These are phyloP conservation scores for Leishmania amazonensis DNA, from an alignment of 208 protist genomes.

Conservation along the genomic window DNA sequence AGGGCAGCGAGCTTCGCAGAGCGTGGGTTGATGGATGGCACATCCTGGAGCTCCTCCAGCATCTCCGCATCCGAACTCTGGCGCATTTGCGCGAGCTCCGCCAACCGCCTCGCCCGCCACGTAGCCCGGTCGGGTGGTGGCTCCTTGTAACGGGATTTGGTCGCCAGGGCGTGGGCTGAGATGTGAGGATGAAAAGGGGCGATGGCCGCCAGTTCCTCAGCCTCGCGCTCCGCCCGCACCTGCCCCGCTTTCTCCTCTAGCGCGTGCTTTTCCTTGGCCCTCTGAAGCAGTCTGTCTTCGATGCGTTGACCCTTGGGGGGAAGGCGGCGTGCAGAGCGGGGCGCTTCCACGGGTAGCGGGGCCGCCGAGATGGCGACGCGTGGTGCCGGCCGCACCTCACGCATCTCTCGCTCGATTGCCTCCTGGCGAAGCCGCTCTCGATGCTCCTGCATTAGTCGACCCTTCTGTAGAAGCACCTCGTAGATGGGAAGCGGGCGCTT, in stretches of 20 bases:
- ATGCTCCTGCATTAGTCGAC: conserved; percentile 48
- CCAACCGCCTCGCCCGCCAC: conserved; percentile 29
- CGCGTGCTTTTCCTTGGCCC: conserved; percentile 47
- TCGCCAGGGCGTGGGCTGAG: conserved; percentile 42
- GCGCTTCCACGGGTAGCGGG: not conserved
- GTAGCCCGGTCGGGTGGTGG: conserved; percentile 24
- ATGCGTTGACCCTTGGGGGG: conserved; percentile 38
- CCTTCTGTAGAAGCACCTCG: conserved; percentile 75
- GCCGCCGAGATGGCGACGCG: not conserved
- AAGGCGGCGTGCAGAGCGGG: conserved; percentile 6
- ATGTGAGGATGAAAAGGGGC: conserved; percentile 62
- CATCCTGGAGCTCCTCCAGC: conserved; percentile 28
- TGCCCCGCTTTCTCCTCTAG: conserved; percentile 20
- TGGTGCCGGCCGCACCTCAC: conserved; percentile 48
- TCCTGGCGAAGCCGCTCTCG: conserved; percentile 37
- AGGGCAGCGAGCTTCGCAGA: conserved; percentile 51
- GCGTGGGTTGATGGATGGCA: conserved; percentile 49
- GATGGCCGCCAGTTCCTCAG: conserved; percentile 36
- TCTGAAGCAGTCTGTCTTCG: conserved; percentile 58
- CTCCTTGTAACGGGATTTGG: conserved; percentile 38
- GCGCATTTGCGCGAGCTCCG: conserved; percentile 29
- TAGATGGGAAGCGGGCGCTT: conserved; percentile 39
- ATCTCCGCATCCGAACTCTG: conserved; percentile 17
- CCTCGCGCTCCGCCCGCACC: conserved; percentile 32
- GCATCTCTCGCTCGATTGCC: conserved; percentile 49